These are phyloP conservation scores for Pontederia paniculata DNA, from an alignment of 176 grass and related monocot species.

Conservation along the genomic window DNA sequence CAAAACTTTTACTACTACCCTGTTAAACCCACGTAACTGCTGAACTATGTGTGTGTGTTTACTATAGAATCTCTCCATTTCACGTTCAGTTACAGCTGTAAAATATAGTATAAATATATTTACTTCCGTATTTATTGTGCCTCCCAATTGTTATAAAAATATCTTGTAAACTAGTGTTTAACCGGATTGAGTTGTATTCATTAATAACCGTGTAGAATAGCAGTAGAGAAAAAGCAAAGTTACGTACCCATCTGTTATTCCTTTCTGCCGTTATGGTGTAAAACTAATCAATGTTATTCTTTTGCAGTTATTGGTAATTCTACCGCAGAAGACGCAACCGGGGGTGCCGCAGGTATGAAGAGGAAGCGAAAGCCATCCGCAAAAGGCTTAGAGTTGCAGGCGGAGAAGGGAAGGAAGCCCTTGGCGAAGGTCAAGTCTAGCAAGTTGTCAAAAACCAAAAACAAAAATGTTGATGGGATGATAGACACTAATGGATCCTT, in stretches of 20 bases:
- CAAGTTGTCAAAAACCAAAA: slow-evolving; percentile 43
- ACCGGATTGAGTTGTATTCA: too few species aligned
- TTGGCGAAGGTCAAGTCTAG: slow-evolving; percentile 39
- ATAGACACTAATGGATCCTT: slow-evolving; percentile 40
- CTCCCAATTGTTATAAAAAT: too few species aligned
- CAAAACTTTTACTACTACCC: too few species aligned
- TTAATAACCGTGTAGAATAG: not conserved
- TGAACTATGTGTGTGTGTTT: too few species aligned
- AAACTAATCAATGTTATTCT: slow-evolving; percentile 18
- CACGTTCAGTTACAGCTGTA: too few species aligned
- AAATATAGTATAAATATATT: too few species aligned
- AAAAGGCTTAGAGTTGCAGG: slow-evolving; percentile 79
- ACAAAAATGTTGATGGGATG: slow-evolving; percentile 34
- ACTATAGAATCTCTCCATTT: too few species aligned
- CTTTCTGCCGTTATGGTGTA: not conserved
- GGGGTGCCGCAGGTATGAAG: slow-evolving; percentile 39
- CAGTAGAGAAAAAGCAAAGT: too few species aligned
- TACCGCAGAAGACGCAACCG: slow-evolving; percentile 52
- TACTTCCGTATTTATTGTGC: too few species aligned
- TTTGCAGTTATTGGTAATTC: slow-evolving; percentile 49
- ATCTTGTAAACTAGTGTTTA: too few species aligned
- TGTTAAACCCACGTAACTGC: too few species aligned
- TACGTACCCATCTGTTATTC: not conserved
- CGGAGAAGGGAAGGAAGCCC: slow-evolving; percentile 64
- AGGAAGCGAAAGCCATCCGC: slow-evolving; percentile 69